Percentiles rank a stretch among this genome's conserved stretches.
These are phyloP conservation scores for Syzygium oleosum DNA, from an alignment of 345 rosid genomes.

Conservation along the genomic window DNA sequence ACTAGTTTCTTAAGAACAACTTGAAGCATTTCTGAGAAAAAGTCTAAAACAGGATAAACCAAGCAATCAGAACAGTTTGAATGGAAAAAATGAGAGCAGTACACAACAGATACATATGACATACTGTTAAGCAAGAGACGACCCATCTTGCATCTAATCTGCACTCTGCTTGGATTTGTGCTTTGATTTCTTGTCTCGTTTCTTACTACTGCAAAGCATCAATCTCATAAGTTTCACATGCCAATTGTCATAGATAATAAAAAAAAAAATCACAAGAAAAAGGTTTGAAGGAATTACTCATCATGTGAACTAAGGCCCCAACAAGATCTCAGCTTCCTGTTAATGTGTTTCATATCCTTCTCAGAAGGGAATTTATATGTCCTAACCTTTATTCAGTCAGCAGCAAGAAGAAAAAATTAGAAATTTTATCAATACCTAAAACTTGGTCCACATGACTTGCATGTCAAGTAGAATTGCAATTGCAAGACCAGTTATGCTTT, in stretches of 20 bases:
- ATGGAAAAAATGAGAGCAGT: not conserved
- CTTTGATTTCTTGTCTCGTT: constrained; percentile 85
- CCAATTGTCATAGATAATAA: not conserved
- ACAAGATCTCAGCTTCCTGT: constrained; percentile 86
- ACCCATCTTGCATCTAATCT: constrained; percentile 30
- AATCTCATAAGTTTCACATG: not conserved
- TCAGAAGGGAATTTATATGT: constrained; percentile 74
- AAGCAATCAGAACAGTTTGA: not conserved
- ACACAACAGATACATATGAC: not conserved
- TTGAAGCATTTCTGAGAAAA: not conserved
- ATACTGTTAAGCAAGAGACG: constrained; percentile 8
- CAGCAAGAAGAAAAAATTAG: not conserved
- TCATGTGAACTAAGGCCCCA: constrained; percentile 80
- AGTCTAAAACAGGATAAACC: not conserved
- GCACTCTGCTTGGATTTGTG: constrained; percentile 67
- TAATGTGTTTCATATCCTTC: constrained; percentile 95
- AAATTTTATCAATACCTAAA: not conserved
- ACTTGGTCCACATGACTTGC: not conserved
- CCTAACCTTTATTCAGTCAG: constrained; percentile 31
- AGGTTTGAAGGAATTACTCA: constrained; percentile 38
- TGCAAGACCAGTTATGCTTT: not conserved
- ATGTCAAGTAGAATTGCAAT: not conserved
- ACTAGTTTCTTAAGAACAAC: not conserved
- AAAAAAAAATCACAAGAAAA: not conserved
- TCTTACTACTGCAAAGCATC: constrained; percentile 42